phyloP scores from a whole-genome alignment of 1,284 basidiomycete genomes.

The Leccinum solheimii region DNA sequence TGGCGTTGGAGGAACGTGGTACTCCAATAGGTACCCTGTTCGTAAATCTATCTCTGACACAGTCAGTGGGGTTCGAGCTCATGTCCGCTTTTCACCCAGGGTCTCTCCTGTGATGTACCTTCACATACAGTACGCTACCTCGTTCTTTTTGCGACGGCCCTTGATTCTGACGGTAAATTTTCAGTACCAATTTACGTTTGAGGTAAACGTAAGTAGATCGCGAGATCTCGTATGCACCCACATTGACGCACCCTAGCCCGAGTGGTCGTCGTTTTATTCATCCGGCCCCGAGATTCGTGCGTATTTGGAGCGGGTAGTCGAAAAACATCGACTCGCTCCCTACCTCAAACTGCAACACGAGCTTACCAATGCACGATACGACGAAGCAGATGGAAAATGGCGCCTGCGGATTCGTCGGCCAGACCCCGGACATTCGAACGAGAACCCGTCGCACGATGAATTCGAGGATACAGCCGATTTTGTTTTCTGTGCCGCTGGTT shows the following conservation, averaged over 20 bases:
- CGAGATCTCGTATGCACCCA: neutral
- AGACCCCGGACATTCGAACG: conserved; percentile 11
- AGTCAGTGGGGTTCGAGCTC: neutral
- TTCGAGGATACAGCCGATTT: conserved; percentile 55
- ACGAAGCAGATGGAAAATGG: conserved; percentile 55
- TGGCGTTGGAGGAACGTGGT: conserved; percentile 60
- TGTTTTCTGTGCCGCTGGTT: conserved; percentile 51
- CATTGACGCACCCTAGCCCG: conserved; percentile 36
- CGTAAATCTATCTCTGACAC: conserved; percentile 8
- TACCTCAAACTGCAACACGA: conserved; percentile 58
- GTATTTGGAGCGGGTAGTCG: conserved; percentile 54
- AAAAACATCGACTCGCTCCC: conserved; percentile 56
- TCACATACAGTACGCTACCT: conserved; percentile 46
- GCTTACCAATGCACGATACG: conserved; percentile 49
- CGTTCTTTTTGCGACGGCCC: neutral
- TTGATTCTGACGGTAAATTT: neutral
- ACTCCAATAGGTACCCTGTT: conserved; percentile 40
- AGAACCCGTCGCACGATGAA: conserved; percentile 37
- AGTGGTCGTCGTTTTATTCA: conserved; percentile 63
- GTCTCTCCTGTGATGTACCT: conserved; percentile 46
- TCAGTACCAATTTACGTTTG: conserved; percentile 62
- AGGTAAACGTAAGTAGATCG: conserved; percentile 41
- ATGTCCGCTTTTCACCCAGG: neutral
- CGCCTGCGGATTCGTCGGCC: conserved; percentile 47
- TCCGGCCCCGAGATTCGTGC: conserved; percentile 55